These are phyloP conservation scores for Pythium diclinum DNA, from an alignment of 352 stramenopile genomes.

Conservation along the genomic window DNA sequence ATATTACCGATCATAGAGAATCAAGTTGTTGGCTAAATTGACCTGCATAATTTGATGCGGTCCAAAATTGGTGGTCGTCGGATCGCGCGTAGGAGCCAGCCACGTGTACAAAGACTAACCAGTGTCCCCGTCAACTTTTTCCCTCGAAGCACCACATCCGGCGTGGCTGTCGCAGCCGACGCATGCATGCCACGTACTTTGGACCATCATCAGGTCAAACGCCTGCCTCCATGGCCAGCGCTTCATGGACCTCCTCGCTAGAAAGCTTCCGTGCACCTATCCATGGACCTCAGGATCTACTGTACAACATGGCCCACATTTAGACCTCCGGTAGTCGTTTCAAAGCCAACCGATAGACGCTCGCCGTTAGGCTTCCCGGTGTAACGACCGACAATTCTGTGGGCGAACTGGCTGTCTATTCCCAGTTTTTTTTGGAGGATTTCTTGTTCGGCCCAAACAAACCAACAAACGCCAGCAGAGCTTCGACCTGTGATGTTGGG, in stretches of 20 bases:
- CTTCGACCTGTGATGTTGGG: slow-evolving; percentile 1
- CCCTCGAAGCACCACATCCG: slow-evolving; percentile 19
- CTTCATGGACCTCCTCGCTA: not conserved
- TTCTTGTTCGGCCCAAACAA: not conserved
- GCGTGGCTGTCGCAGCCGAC: slow-evolving; percentile 8
- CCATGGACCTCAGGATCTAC: not conserved
- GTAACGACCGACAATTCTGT: slow-evolving; percentile 19
- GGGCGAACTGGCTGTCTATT: slow-evolving; percentile 23
- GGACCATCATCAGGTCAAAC: slow-evolving; percentile 3
- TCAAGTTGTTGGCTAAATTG: not conserved
- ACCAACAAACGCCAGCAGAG: not conserved
- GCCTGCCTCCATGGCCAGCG: not conserved
- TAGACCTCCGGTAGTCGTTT: not conserved
- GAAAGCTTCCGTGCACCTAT: not conserved
- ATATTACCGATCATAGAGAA: not conserved
- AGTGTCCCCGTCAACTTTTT: slow-evolving; percentile 14
- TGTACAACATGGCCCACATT: not conserved
- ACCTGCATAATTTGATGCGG: slow-evolving; percentile 20
- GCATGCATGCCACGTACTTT: slow-evolving; percentile 4
- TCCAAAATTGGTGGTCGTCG: slow-evolving; percentile 13
- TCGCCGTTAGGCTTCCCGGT: slow-evolving; percentile 1
- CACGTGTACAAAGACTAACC: slow-evolving; percentile 22
- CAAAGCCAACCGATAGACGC: not conserved
- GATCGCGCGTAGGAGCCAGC: slow-evolving; percentile 9
- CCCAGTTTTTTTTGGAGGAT: not conserved